These are phyloP conservation scores for Floccularia luteovirens DNA, from an alignment of 768 basidiomycete genomes.

Conservation along the genomic window DNA sequence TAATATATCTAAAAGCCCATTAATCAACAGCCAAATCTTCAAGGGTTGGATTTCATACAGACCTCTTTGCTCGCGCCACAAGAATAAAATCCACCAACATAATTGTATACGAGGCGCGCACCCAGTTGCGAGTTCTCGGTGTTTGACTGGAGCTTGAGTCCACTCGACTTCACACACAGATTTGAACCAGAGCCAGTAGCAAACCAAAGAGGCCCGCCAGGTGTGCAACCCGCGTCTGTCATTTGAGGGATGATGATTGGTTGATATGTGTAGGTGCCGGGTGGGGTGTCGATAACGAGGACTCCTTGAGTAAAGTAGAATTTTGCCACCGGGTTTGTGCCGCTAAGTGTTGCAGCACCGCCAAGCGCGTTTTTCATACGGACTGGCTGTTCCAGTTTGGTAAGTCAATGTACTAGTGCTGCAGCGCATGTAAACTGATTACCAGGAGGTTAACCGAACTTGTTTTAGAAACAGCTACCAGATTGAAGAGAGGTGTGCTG, in stretches of 20 bases:
- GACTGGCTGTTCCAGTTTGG: conserved; percentile 15
- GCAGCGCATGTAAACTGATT: neutral
- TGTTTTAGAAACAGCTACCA: conserved; percentile 16
- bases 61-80: conserved; percentile 15
- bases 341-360: conserved; percentile 12
- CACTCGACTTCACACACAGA: conserved; percentile 17
- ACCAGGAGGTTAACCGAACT: conserved; percentile 17
- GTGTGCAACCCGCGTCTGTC: conserved; percentile 14
- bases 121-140: conserved; percentile 18
- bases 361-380: conserved; percentile 16
- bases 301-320: conserved; percentile 24
- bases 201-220: conserved; percentile 19
- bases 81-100: conserved; percentile 18
- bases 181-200: conserved; percentile 17
- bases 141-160: conserved; percentile 16
- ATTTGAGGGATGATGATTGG: conserved; percentile 13
- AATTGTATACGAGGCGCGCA: conserved; percentile 15
- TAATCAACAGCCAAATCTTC: neutral
- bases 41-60: conserved; percentile 8
- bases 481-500: conserved; percentile 24
- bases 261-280: conserved; percentile 7
- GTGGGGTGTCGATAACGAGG: conserved; percentile 12
- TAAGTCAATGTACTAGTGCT: neutral
- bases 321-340: conserved; percentile 11
- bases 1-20: neutral